phyloP scores from a whole-genome alignment of 768 basidiomycete genomes.

The Boletus subparvulus region DNA sequence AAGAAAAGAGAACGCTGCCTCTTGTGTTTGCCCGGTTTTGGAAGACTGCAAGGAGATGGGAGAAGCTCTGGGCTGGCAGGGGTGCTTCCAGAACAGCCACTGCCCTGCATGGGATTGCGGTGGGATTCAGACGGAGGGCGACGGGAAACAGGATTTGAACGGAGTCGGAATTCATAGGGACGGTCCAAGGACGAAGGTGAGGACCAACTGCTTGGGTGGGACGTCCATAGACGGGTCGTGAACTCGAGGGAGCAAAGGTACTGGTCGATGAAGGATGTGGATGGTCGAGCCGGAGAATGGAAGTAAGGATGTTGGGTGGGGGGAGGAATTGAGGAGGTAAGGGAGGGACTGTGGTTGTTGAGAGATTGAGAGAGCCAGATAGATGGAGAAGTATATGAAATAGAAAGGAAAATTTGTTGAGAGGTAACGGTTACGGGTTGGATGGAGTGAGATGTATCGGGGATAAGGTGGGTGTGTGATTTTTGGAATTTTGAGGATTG shows the following conservation, averaged over 20 bases:
- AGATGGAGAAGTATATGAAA: too few species aligned
- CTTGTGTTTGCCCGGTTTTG: constrained; percentile 53
- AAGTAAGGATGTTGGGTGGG: constrained; percentile 45
- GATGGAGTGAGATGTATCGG: too few species aligned
- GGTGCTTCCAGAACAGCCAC: constrained; percentile 14
- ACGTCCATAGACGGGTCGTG: constrained; percentile 66
- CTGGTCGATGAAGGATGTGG: constrained; percentile 61
- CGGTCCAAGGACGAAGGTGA: constrained; percentile 60
- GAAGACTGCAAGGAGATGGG: too few species aligned
- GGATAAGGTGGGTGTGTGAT: too few species aligned
- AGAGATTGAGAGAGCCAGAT: too few species aligned
- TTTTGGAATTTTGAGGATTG: too few species aligned
- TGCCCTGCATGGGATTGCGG: constrained; percentile 33
- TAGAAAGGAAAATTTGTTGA: too few species aligned
- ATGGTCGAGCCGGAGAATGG: constrained; percentile 53
- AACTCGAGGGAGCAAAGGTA: constrained; percentile 53
- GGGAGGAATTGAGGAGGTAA: too few species aligned
- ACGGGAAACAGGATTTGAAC: constrained; percentile 50
- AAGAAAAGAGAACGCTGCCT: constrained; percentile 70
- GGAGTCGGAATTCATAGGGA: constrained; percentile 46
- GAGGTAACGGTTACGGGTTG: too few species aligned
- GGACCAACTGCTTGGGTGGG: constrained; percentile 42
- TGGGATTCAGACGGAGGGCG: constrained; percentile 35
- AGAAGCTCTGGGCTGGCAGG: too few species aligned
- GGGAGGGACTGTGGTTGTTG: too few species aligned